Evolutionary conservation across 192 early-diverging fungal species (phyloP), one percentile per base, ranked within the genome.

Genomic region (Funneliformis mosseae): DNA sequence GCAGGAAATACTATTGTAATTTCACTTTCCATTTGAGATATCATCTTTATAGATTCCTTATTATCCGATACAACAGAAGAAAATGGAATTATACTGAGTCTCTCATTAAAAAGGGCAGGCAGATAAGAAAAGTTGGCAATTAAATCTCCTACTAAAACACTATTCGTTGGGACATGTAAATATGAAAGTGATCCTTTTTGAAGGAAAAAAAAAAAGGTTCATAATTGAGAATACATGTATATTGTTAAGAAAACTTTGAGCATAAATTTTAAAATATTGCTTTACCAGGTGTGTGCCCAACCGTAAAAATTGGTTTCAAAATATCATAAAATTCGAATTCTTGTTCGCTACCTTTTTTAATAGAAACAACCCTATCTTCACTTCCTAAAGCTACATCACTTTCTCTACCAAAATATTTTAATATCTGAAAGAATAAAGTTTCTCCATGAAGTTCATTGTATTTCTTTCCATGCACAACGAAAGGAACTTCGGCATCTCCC

Each of bases 291-390:
- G 82, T 85, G 61, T 83, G 82, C 39, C 82, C 84, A 45, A 28
- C 69, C 0, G 82, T 85, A 67, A 80, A 75, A 33, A 83, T 80
- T 72, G 82, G 50, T 77, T 80, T 83, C 72, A 85, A 62, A 39
- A 82, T 75, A 80, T 85, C 80, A 9, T 80, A 76, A 82, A 85
- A 85, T 76, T 83, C 82, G 72, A 76, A 83, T 43, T 82, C 25
- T n/a, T 85, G 78, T 14, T 83, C 84, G 39, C 80, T 80, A 12
- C 84, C 67, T 2, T 80, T 62, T 3, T 73, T 48, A 27, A 73
- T 73, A 6, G 79, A 71, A 14, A 85, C 9, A 14, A 80, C 74
- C 14, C 75, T 21, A 50, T 85, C 81, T 21, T 83, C 46, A 41
- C 80, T 74, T 3, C 80, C 5, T 62, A 18, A 68, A n/a, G 83